Percentiles rank a stretch among this genome's conserved stretches.
Conservation (phyloP, 2,329 filamentous ascomycete genomes). For the Fusarium papillatum region DNA sequence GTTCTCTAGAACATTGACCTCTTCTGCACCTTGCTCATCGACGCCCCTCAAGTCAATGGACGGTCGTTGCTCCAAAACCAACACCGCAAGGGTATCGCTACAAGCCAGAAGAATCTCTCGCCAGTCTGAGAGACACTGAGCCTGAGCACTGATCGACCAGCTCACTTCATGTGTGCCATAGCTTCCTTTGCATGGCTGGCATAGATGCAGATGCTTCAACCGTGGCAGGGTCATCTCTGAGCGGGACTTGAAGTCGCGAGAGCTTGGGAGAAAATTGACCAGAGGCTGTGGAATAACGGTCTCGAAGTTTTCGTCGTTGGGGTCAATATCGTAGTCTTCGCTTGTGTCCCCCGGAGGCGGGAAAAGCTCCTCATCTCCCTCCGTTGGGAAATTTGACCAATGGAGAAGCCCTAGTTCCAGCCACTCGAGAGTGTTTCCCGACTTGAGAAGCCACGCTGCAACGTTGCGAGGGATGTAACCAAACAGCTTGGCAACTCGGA, state of each 20-base stretch:
- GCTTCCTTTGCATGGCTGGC: neutral
- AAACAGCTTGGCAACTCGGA: constrained; percentile 27
- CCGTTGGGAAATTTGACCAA: neutral
- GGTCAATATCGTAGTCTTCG: neutral
- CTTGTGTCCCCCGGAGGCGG: neutral
- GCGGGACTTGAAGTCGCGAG: neutral
- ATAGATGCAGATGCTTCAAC: constrained; percentile 14
- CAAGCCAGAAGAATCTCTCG: neutral
- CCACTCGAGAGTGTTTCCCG: constrained; percentile 2
- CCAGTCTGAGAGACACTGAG: neutral
- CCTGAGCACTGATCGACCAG: constrained; percentile 21
- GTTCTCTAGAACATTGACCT: constrained; percentile 17
- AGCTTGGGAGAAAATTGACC: neutral
- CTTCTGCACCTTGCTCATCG: constrained; percentile 7
- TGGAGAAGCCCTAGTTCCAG: constrained; percentile 33
- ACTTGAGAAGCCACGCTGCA: constrained; percentile 15
- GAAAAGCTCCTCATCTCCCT: neutral
- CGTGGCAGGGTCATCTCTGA: neutral
- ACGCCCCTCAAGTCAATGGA: neutral
- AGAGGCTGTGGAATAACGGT: constrained; percentile 18
- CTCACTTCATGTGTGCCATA: neutral
- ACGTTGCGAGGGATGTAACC: constrained; percentile 19
- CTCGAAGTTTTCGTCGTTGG: neutral
- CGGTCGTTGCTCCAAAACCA: constrained; percentile 29
- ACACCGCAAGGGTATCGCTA: constrained; percentile 1